Base-by-base conservation (phyloP, 768 basidiomycete species). In the Leccinellum albellum region DNA sequence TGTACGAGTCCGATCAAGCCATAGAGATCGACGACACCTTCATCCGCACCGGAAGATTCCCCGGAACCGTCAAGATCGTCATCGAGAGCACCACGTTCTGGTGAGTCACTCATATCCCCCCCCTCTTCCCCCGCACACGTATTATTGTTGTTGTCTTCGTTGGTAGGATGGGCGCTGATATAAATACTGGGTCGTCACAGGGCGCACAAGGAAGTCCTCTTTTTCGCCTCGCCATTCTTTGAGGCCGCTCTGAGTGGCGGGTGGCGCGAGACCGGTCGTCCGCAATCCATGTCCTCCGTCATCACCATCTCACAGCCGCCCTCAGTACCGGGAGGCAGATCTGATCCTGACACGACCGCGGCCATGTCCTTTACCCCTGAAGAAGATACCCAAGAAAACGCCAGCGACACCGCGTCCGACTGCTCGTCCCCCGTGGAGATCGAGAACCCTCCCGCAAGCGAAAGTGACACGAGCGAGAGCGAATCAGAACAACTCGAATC, bases 141-240 rank as follows among this genome's bases (percentile, higher is more conserved):
- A 23, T 12, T 21, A 12, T 40, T 23, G 9, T 23, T 35, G 21
- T n/a, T n/a, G 33, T 21, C 37, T n/a, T 21, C 42, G 20, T 21
- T 21, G 20, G 6, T 4, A 24, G 7, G 49, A 49, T 57, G 26
- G 44, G 44, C 46, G 37, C 57, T 62, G 35, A 60, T 51, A 33
- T 23, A 50, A 4, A n/a, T 14, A 54, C 50, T 37, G 45, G 12
- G 13, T 29, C 15, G 33, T 33, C 29, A 46, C 66, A 93, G 91
- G 91, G 88, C 89, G 1, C 94, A 96, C 74, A 94, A 91, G 70
- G 93, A 95, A 68, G 84, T 96, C 28, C 76, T 96, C 6, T 89
- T 87, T 73, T 96, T 94, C 68, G 89, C 93, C 4, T 94, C 92
- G n/a, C 91, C 94, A 0, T 96, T 96, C 78, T 96, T 96, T 70